phyloP scores from a whole-genome alignment of 441 rosid genomes.

The Viola pubescens region DNA sequence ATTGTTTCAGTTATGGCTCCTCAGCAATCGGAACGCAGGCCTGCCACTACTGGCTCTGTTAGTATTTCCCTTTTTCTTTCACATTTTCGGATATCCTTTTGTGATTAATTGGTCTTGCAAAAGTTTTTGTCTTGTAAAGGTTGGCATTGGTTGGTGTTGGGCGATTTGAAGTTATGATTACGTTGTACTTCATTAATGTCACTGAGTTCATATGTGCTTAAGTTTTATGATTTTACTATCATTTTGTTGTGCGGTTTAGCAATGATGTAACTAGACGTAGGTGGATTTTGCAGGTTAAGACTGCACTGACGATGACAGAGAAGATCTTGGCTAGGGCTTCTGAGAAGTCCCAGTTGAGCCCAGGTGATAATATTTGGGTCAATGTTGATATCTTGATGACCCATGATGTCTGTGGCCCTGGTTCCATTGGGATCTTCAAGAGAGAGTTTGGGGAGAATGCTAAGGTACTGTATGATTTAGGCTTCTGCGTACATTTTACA shows the following conservation, averaged over 20 bases:
- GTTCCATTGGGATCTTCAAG: constrained; percentile 85
- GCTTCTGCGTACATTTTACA: not conserved
- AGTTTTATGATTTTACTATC: too few relatives aligned
- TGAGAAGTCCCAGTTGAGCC: constrained; percentile 59
- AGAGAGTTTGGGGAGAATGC: constrained; percentile 80
- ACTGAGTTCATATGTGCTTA: too few relatives aligned
- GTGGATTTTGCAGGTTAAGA: constrained; percentile 56
- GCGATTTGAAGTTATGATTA: too few relatives aligned
- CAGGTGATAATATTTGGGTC: constrained; percentile 96
- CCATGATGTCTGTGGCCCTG: constrained; percentile 95
- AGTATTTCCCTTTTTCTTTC: not conserved
- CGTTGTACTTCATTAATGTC: too few relatives aligned
- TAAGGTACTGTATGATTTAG: constrained; percentile 37
- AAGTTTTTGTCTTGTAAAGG: constrained; percentile 9
- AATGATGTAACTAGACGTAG: too few relatives aligned
- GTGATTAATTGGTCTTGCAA: too few relatives aligned
- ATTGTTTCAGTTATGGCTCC: constrained; percentile 78
- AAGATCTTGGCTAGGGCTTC: constrained; percentile 78
- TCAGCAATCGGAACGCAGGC: constrained; percentile 57
- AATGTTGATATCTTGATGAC: constrained; percentile 89
- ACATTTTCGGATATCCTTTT: too few relatives aligned
- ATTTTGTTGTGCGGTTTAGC: too few relatives aligned
- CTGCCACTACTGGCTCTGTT: constrained; percentile 79
- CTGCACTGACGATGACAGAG: constrained; percentile 89
- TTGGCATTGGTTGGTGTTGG: constrained; percentile 1